Evolutionary conservation across 495 filamentous ascomycete species (phyloP), one percentile per base, ranked within the genome.

Genomic region (Cladorrhinum samala): DNA sequence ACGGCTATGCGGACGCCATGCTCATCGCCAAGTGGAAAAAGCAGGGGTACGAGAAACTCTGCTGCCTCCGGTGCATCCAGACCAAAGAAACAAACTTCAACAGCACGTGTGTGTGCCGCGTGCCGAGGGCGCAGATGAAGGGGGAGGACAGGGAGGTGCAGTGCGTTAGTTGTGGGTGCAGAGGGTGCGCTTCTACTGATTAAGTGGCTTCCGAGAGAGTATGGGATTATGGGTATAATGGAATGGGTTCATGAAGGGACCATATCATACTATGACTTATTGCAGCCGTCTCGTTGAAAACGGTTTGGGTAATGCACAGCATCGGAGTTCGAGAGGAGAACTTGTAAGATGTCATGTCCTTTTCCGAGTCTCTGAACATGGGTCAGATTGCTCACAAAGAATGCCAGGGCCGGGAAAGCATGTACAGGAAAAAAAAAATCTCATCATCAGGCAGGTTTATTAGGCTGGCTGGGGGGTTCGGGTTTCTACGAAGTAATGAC

Each of bases 21-120:
- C 73, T 99, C 56, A 97, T 99, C 64, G 93, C 93, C 14, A 97
- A 99, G 73, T 99, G 93, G 93, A 99, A 99, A 80, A 99, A 97
- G 73, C 87, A 92, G 63, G 94, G 93, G 18, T 99, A 99, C 71
- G 93, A 97, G 72, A 96, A 97, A 85, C 71, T 98, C 7, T 99
- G 93, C 67, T 99, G 93, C 65, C 76, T 96, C 49, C 85, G 90
- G 56, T 99, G 93, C 70, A 90, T 99, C 50, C 93, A 99, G 67
- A 96, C 93, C 2, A 96, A 96, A 69, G 94, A 99, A 77, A 96
- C 92, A 19, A 97, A 97, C 69, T 97, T 97, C 76, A 94, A 93
- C 69, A 83, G 88, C 39, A 98, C 94, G 2, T 99, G 93, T 66
- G 92, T 99, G 60, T 99, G 93, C 68, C 89, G 93, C 41, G 93